Base-by-base conservation (phyloP, 2,329 filamentous ascomycete species). In the Penicillium olsonii region DNA sequence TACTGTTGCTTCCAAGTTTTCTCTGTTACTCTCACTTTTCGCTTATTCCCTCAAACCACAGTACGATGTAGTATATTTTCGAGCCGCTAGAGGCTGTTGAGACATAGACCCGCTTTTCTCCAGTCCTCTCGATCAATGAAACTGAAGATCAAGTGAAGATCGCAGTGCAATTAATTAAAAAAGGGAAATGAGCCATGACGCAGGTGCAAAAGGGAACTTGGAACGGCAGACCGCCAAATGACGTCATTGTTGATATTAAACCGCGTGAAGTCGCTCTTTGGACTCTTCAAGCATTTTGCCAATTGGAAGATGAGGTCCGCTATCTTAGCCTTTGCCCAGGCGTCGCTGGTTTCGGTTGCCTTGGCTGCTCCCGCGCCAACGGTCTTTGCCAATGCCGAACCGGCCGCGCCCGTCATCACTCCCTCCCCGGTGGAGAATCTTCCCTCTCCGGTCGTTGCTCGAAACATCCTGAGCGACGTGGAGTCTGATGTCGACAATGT, bases 331-430 rank as follows among this genome's bases (percentile, higher is more conserved):
- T 12, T 53, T 24, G 6, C 47, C 19, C 53, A 57, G 29, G 53
- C 55, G 11, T 48, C 37, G 24, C 37, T 56, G 20, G 24, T 57
- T 20, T 50, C 55, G 17, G 12, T 51, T 47, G 37, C 34, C 39
- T 45, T 42, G 15, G 50, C 50, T 37, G 35, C 42, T 6, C 55
- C 55, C 2, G 53, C 50, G 3, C 55, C 50, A 18, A 57, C 55
- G 10, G 45, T 47, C 12, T 54, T 56, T 26, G 29, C 38, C 26
- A 38, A 50, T 31, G 48, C 22, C 11, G 37, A 39, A 11, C 54
- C 48, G 8, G 12, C 37, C n/a, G 40, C 51, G 3, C 55, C 55
- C 4, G 33, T 49, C 24, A 48, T 57, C 14, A 57, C 55, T 34
- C 18, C 55, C 20, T 54, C 55, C 14, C 55, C 55, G 7, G 45